Evolutionary conservation across 176 grass and related monocot species (phyloP).

Genomic region (Aechmea fasciata): DNA sequence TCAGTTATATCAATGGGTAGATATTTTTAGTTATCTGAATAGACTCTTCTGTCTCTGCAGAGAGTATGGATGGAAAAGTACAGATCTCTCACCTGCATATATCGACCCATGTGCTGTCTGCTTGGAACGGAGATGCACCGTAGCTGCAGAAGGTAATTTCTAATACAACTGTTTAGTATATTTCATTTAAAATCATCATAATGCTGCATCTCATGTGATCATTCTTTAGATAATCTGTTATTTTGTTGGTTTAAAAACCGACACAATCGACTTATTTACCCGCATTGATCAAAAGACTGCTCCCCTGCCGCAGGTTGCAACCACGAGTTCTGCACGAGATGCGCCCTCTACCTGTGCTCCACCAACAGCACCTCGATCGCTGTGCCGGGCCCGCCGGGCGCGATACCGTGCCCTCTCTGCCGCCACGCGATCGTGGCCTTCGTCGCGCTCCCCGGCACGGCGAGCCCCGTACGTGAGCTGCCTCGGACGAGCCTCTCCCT

Average conservation of each 20-base stretch:
- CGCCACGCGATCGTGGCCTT: slow-evolving; percentile 70
- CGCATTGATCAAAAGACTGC: neutral
- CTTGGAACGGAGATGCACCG: slow-evolving; percentile 75
- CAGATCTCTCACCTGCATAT: slow-evolving; percentile 49
- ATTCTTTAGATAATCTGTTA: too few relatives aligned
- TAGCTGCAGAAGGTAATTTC: slow-evolving; percentile 64
- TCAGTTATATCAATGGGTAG: neutral
- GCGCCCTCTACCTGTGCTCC: slow-evolving; percentile 82
- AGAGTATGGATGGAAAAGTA: slow-evolving; percentile 76
- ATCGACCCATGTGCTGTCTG: slow-evolving; percentile 89
- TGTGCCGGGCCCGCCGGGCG: slow-evolving; percentile 29
- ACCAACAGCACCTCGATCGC: slow-evolving; percentile 46
- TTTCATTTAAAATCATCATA: neutral
- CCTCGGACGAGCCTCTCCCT: slow-evolving; percentile 62
- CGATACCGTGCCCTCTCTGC: slow-evolving; percentile 85
- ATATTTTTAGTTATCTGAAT: neutral
- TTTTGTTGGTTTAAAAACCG: neutral
- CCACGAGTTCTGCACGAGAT: slow-evolving; percentile 99
- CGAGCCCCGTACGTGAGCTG: slow-evolving; percentile 48
- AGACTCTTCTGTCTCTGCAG: slow-evolving; percentile 29
- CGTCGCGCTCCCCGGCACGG: slow-evolving; percentile 35
- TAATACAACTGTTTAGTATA: neutral
- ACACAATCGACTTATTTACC: neutral
- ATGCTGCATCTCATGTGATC: neutral
- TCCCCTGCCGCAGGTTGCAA: slow-evolving; percentile 49